Conservation (phyloP, 2,329 filamentous ascomycete genomes). For the Xylaria sp. region DNA sequence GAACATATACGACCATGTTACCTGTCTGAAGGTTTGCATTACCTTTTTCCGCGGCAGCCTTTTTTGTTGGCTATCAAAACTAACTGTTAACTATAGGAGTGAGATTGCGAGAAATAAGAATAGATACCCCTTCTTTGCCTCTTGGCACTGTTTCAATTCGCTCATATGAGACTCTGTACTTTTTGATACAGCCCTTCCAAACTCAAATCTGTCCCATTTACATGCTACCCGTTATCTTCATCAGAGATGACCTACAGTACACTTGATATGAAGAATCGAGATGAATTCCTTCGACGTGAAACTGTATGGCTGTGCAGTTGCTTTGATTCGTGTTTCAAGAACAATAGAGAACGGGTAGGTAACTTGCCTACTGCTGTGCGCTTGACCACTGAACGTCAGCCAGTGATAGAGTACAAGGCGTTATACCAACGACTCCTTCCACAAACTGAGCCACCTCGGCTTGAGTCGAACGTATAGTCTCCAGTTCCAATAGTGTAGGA, state of each 20-base stretch:
- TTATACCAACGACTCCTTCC: neutral
- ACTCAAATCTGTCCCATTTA: neutral
- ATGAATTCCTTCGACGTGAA: neutral
- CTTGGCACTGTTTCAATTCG: constrained; percentile 18
- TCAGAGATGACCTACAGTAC: neutral
- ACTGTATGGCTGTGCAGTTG: constrained; percentile 13
- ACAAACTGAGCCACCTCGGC: neutral
- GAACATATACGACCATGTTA: constrained; percentile 30
- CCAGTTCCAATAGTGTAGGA: neutral
- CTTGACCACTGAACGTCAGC: neutral
- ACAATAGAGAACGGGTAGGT: neutral
- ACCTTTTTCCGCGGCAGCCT: constrained; percentile 14
- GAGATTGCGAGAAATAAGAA: constrained; percentile 27
- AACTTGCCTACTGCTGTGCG: neutral
- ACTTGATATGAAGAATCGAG: neutral
- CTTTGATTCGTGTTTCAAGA: neutral
- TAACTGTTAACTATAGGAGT: constrained; percentile 27
- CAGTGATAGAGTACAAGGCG: neutral
- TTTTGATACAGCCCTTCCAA: constrained; percentile 12
- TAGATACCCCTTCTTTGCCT: constrained; percentile 35
- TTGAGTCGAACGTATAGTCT: neutral
- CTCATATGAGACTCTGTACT: constrained; percentile 11
- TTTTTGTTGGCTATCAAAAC: constrained; percentile 11
- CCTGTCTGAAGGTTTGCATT: constrained; percentile 33
- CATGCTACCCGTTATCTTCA: neutral